Percentiles rank a stretch among this genome's conserved stretches.
phyloP scores from a whole-genome alignment of 139 green algal species.

The Tetradesmus obliquus region DNA sequence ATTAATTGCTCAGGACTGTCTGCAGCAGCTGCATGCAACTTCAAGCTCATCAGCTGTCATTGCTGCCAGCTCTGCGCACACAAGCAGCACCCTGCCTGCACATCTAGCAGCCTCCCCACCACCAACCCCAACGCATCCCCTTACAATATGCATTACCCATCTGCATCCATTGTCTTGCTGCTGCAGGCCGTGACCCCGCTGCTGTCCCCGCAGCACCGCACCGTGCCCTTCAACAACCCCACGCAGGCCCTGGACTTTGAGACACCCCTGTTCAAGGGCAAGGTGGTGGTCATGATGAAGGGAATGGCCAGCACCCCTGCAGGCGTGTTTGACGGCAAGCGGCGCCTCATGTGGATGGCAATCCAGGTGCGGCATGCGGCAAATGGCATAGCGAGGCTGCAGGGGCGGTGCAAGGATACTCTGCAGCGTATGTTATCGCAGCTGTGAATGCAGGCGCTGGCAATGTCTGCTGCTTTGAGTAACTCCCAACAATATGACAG shows the following conservation, averaged over 20 bases:
- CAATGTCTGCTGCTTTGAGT: neutral
- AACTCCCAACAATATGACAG: neutral
- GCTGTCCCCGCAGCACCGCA: constrained; percentile 14
- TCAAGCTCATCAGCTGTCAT: too few species aligned
- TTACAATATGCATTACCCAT: neutral
- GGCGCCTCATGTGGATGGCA: constrained; percentile 16
- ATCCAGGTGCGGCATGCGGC: neutral
- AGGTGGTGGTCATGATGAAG: neutral
- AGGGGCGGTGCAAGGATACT: neutral
- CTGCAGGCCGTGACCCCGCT: constrained; percentile 10
- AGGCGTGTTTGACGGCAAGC: constrained; percentile 18
- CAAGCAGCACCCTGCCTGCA: too few species aligned
- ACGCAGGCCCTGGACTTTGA: neutral
- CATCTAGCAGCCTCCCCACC: too few species aligned
- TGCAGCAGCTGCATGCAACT: too few species aligned
- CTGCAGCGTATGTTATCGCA: neutral
- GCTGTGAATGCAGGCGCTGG: neutral
- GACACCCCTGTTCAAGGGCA: neutral
- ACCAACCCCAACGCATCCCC: too few species aligned
- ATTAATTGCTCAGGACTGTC: too few species aligned
- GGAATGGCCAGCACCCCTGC: constrained; percentile 20
- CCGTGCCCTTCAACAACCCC: constrained; percentile 32
- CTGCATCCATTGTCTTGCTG: neutral
- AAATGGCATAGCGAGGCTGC: neutral
- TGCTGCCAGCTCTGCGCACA: too few species aligned